Conservation (phyloP, 1,284 basidiomycete species). For the Irpex rosettiformis region DNA sequence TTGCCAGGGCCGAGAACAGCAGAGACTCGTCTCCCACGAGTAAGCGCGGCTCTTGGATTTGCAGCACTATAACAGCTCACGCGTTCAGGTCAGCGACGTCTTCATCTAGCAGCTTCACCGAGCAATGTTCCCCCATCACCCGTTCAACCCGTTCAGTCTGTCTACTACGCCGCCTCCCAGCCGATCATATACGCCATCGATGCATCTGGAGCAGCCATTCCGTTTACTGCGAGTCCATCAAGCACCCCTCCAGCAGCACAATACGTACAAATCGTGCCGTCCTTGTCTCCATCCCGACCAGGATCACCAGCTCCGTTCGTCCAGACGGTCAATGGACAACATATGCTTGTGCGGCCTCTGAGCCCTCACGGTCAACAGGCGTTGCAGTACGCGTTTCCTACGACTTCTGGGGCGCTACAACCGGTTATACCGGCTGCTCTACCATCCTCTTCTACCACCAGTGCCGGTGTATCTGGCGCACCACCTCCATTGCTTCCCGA, state of each 20-base stretch:
- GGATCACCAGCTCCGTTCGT: neutral
- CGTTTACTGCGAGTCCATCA: neutral
- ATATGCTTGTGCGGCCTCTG: neutral
- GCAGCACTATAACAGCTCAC: neutral
- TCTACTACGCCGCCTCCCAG: neutral
- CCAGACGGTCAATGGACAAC: neutral
- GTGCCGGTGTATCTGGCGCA: no score
- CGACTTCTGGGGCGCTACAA: neutral
- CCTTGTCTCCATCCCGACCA: neutral
- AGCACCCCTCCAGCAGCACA: neutral
- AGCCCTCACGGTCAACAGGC: no score
- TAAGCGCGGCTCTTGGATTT: neutral
- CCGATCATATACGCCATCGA: neutral
- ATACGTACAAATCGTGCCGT: neutral
- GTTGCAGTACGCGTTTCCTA: no score
- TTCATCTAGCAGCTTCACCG: no score
- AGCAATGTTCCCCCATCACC: neutral
- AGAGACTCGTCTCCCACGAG: neutral
- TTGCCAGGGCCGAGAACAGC: neutral
- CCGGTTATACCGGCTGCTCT: neutral
- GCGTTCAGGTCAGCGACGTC: no score
- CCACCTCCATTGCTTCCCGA: no score
- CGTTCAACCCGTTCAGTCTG: neutral
- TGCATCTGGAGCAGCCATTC: neutral
- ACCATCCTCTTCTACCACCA: no score